A percentile compares a stretch with the other conserved stretches of the same genome.
Evolutionary conservation across 306 rosid genomes (phyloP).

Genomic region (Inga laurina): DNA sequence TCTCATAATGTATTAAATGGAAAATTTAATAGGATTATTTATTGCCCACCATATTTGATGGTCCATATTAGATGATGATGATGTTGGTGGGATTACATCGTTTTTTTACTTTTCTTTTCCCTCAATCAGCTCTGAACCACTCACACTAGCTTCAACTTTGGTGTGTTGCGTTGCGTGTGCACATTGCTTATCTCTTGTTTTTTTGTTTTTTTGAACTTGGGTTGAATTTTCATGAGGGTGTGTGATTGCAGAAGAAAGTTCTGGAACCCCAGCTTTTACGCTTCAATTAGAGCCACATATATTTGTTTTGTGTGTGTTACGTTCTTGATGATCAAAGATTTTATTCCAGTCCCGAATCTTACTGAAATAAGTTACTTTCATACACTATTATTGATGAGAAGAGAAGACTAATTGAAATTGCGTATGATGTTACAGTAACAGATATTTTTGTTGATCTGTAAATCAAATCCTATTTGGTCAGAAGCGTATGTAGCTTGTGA

Average conservation of each 20-base stretch:
- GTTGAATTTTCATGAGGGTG: neutral
- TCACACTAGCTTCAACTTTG: constrained; percentile 5
- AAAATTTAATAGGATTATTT: neutral
- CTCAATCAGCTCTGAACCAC: neutral
- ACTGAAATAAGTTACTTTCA: neutral
- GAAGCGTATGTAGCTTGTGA: neutral
- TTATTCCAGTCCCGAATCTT: neutral
- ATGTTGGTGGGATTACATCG: neutral
- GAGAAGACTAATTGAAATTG: neutral
- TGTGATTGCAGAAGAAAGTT: neutral
- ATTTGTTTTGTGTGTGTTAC: neutral
- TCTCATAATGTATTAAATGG: neutral
- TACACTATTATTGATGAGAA: neutral
- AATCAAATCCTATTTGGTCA: neutral
- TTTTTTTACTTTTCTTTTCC: neutral
- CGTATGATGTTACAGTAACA: neutral
- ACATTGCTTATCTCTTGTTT: neutral
- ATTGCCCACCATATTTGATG: neutral
- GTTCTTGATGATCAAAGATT: neutral
- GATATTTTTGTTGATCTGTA: neutral
- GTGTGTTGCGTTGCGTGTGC: constrained; percentile 9
- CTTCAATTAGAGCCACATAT: neutral
- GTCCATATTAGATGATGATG: neutral
- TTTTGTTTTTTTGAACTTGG: neutral
- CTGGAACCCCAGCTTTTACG: neutral